Evolutionary conservation across 148 eudicot genomes (phyloP).

Genomic region (Rhododendron molle): DNA sequence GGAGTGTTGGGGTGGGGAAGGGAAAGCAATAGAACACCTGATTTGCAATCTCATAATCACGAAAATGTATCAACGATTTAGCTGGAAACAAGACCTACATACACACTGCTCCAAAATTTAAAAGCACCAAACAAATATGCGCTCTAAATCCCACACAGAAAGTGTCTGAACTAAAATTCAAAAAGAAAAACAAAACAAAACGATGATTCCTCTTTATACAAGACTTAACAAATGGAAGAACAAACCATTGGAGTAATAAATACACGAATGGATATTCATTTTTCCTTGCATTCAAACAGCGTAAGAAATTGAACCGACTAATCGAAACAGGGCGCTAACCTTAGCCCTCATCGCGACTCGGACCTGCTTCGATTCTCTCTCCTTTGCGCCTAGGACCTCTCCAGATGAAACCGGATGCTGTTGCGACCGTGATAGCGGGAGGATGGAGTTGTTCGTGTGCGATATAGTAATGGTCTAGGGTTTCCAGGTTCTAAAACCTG

Average conservation of each 20-base stretch:
- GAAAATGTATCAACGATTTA: neutral
- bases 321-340: neutral
- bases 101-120: neutral
- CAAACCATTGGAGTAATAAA: neutral
- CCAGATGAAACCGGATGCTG: neutral
- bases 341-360: conserved; percentile 20
- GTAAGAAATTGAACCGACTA: neutral
- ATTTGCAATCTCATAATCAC: neutral
- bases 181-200: neutral
- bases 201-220: neutral
- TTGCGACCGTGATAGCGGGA: neutral
- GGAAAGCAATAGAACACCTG: neutral
- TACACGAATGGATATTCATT: neutral
- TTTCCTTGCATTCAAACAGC: neutral
- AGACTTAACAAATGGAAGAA: neutral
- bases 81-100: neutral
- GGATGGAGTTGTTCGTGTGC: neutral
- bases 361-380: neutral
- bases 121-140: neutral
- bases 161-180: neutral
- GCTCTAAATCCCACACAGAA: neutral
- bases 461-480: neutral
- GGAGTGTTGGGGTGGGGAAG: too few species aligned
- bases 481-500: neutral
- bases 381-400: neutral